phyloP scores from a whole-genome alignment of 768 basidiomycete species.

The Fomitopsis pulvina region DNA sequence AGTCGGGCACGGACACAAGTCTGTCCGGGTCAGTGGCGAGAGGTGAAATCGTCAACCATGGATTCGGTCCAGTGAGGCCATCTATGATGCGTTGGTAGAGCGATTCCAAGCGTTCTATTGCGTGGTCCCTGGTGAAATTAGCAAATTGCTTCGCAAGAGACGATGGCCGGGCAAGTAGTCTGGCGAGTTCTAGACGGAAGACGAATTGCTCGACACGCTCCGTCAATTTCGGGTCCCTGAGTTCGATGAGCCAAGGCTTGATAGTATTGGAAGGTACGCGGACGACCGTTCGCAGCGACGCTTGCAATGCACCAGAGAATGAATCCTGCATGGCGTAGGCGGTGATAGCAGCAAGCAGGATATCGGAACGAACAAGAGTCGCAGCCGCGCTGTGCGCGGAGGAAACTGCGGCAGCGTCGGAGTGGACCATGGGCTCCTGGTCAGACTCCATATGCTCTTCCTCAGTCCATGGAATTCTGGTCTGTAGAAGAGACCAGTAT shows the following conservation, averaged over 20 bases:
- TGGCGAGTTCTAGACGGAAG: slow-evolving; percentile 42
- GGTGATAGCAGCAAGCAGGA: slow-evolving; percentile 48
- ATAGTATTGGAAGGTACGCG: slow-evolving; percentile 30
- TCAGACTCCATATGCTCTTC: background rate
- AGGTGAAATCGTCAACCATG: slow-evolving; percentile 46
- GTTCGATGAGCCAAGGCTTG: slow-evolving; percentile 32
- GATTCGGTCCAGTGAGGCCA: slow-evolving; percentile 43
- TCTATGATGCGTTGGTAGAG: slow-evolving; percentile 47
- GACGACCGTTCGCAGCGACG: slow-evolving; percentile 32
- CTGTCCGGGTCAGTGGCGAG: slow-evolving; percentile 30
- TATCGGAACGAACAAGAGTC: slow-evolving; percentile 13
- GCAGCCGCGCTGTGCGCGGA: background rate
- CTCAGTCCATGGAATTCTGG: slow-evolving; percentile 9
- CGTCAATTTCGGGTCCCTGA: slow-evolving; percentile 35
- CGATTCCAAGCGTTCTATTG: slow-evolving; percentile 29
- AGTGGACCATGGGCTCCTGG: background rate
- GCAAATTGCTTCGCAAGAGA: slow-evolving; percentile 44
- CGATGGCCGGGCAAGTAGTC: slow-evolving; percentile 42
- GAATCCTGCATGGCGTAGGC: slow-evolving; percentile 54
- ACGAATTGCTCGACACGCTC: slow-evolving; percentile 39
- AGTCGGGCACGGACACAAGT: slow-evolving; percentile 47
- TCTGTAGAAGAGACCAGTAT: slow-evolving; percentile 16
- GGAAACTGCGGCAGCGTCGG: background rate
- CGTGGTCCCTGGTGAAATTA: slow-evolving; percentile 33
- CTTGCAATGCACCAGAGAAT: slow-evolving; percentile 49